Base-by-base conservation (phyloP, 805 yeast species). In the Candida ovalis region DNA sequence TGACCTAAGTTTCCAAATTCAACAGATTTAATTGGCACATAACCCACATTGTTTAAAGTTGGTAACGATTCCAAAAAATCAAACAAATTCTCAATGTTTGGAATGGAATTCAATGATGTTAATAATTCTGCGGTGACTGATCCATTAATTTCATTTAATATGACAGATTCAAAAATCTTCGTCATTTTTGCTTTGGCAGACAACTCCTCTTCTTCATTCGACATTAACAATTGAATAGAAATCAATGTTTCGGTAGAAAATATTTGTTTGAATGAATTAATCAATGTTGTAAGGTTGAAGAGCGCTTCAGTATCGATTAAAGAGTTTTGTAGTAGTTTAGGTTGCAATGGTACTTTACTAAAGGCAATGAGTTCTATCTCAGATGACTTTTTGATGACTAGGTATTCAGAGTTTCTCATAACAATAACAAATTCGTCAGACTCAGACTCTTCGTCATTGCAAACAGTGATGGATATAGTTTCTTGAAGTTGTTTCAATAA, bases 401-500 rank as follows among this genome's bases (percentile, higher is more conserved):
- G 64, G 24, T 62, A 61, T 7, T 63, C 67, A 12, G 57, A 55
- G 12, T 69, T 63, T 50, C 74, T 76, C 47, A 70, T 49, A 2
- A 73, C 52, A 12, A 62, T 52, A 3, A 72, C 41, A 18, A 66
- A 52, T 3, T 47, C 57, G 37, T 58, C 58, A 12, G 59, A 62
- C 50, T 63, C 37, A 17, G 60, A 64, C 1, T 66, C 61, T 50
- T 64, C 37, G 17, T 60, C 64, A 1, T 66, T 59, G 37, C 70
- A 74, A 22, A 71, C 55, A n/a, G 67, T 65, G 1, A 86, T 58
- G 1, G 81, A 69, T 35, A 88, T 70, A 0, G 84, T 74, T 57
- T 87, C 94, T 49, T 76, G 74, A 18, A 81, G 72, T 42, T 75
- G 74, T 49, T 77, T 84, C 49, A 76, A 77, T 45, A 86, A 72